Evolutionary conservation across 768 basidiomycete genomes (phyloP).

Genomic region (Russula earlei): DNA sequence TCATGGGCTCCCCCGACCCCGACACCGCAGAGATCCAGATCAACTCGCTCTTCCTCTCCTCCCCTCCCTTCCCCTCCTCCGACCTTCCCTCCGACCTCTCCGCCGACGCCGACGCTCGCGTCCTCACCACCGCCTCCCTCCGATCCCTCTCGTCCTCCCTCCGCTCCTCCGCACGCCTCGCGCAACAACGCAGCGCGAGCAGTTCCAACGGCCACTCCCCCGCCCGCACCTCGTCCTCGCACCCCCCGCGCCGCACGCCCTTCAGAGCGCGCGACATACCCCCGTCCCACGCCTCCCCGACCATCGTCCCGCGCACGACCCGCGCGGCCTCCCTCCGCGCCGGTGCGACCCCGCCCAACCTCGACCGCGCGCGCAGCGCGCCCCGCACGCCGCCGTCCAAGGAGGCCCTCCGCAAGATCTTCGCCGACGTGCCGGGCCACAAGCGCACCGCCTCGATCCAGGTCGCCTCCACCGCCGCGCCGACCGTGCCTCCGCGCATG

Average conservation of each 20-base stretch:
- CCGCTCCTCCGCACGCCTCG: slow-evolving; percentile 29
- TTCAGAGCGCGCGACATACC: slow-evolving; percentile 69
- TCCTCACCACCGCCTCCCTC: slow-evolving; percentile 24
- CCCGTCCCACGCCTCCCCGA: slow-evolving; percentile 47
- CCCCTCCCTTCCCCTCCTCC: slow-evolving; percentile 64
- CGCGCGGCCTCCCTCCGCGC: slow-evolving; percentile 66
- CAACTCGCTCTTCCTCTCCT: slow-evolving; percentile 66
- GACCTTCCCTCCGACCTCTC: slow-evolving; percentile 47
- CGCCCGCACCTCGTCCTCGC: slow-evolving; percentile 33
- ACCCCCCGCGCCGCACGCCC: slow-evolving; percentile 33
- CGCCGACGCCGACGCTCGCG: slow-evolving; percentile 26
- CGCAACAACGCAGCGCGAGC: background rate
- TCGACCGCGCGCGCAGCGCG: slow-evolving; percentile 26
- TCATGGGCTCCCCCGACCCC: slow-evolving; percentile 63
- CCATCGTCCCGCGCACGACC: slow-evolving; percentile 70
- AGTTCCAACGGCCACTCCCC: slow-evolving; percentile 23
- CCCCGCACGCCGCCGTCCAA: slow-evolving; percentile 50
- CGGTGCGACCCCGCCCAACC: slow-evolving; percentile 40
- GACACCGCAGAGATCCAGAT: slow-evolving; percentile 75
- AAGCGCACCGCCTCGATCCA: slow-evolving; percentile 58
- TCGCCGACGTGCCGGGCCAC: slow-evolving; percentile 74
- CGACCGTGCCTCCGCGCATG: slow-evolving; percentile 63
- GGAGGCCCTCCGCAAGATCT: slow-evolving; percentile 53
- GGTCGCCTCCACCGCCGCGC: slow-evolving; percentile 70
- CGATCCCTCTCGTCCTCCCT: slow-evolving; percentile 40